These are phyloP conservation scores for Thymus mandschuricus DNA, from an alignment of 257 asterid species.

Conservation along the genomic window DNA sequence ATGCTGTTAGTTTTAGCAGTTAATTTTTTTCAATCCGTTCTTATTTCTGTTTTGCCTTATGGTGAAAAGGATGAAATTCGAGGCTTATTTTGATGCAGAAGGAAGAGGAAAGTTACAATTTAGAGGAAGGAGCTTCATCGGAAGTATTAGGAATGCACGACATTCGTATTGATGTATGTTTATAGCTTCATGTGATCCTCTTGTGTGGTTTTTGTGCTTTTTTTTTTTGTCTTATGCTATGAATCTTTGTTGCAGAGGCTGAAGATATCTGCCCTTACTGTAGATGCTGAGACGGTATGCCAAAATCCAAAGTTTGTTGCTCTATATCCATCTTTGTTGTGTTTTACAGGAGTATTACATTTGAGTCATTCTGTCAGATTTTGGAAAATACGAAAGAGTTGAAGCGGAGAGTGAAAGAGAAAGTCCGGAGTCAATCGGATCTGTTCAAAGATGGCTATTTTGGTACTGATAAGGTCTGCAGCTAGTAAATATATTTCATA, in stretches of 20 bases:
- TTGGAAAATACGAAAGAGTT: constrained; percentile 46
- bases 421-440: constrained; percentile 31
- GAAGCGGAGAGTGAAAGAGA: constrained; percentile 40
- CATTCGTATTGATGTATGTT: constrained; percentile 22
- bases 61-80: too few species aligned
- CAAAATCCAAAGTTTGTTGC: neutral
- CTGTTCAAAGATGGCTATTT: constrained; percentile 41
- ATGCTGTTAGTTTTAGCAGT: constrained; percentile 39
- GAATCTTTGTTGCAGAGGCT: constrained; percentile 8
- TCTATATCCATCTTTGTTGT: too few species aligned
- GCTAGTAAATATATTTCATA: neutral
- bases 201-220: neutral
- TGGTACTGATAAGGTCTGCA: constrained; percentile 35
- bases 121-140: constrained; percentile 20
- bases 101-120: constrained; percentile 13
- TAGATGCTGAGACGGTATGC: constrained; percentile 26
- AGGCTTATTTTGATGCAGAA: constrained; percentile 25
- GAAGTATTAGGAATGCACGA: constrained; percentile 22
- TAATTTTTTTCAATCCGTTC: neutral
- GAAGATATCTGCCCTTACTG: constrained; percentile 15
- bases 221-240: neutral
- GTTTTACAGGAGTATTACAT: neutral
- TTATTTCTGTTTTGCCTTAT: too few species aligned
- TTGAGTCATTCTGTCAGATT: constrained; percentile 33
- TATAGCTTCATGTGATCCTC: neutral